Evolutionary conservation across 2,329 filamentous ascomycete species (phyloP).

Genomic region (Xylaria sp.): DNA sequence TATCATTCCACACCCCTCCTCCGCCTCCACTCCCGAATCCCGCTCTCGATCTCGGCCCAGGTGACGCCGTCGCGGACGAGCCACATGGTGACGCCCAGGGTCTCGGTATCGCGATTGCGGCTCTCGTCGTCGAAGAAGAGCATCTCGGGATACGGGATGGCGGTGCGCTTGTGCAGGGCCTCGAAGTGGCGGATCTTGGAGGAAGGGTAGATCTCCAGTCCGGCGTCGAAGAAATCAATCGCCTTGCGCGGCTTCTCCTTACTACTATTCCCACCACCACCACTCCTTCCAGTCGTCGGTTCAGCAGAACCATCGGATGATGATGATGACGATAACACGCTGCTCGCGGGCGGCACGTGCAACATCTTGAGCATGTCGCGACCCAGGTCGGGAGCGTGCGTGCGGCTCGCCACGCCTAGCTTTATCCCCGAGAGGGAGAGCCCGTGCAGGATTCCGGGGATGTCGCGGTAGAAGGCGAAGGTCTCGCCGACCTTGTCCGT

Average conservation of each 20-base stretch:
- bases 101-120: conserved; percentile 83
- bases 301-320: no score
- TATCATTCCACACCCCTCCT: conserved; percentile 59
- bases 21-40: conserved; percentile 83
- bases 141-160: conserved; percentile 82
- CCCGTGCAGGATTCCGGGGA: conserved; percentile 73
- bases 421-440: conserved; percentile 60
- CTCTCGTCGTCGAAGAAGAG: conserved; percentile 95
- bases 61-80: conserved; percentile 83
- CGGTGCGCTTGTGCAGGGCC: conserved; percentile 74
- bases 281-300: neutral
- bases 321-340: conserved; percentile 22
- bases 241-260: conserved; percentile 56
- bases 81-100: conserved; percentile 83
- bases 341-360: conserved; percentile 59
- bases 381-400: conserved; percentile 80
- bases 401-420: conserved; percentile 83
- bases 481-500: conserved; percentile 70
- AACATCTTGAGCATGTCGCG: conserved; percentile 82
- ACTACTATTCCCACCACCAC: conserved; percentile 27
- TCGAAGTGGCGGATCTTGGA: conserved; percentile 89
- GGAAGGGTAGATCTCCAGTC: conserved; percentile 76
- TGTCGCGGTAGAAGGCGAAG: conserved; percentile 76
- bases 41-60: conserved; percentile 79
- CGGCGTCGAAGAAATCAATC: conserved; percentile 69